Evolutionary conservation across 2,329 filamentous ascomycete genomes (phyloP), one percentile per base, ranked within the genome.

Genomic region (Verticillium albo-atrum): DNA sequence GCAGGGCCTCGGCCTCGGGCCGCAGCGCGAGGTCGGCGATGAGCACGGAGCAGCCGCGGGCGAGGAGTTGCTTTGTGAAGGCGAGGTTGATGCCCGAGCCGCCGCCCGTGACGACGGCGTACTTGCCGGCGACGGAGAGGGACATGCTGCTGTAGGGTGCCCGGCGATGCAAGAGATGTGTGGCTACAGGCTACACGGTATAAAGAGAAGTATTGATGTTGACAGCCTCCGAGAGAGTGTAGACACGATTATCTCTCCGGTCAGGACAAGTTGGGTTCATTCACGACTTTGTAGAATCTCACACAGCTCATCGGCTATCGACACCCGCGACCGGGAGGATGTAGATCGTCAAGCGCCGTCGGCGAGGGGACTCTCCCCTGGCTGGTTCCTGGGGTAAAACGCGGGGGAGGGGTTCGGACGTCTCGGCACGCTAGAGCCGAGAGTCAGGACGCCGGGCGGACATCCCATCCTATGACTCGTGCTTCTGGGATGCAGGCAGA

Each of bases 31-130:
- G 64, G 61, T 77, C 74, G 50, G 67, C 75, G 37, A 77, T 68
- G 26, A 76, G 59, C 50, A 76, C 73, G 10, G 74, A 75, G 62
- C 70, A 76, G 58, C 71, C 72, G 20, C 68, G 67, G 3, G 61
- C 59, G 34, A 76, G 68, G 3, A 77, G 68, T 3, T 72, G 61
- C 23, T 66, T 63, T 53, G 70, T 67, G 60, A 77, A 74, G 34
- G 65, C 69, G 9, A 75, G 69, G 63, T 70, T 73, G 58, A 77
- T 77, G 30, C 75, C 67, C 54, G 67, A 69, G 6, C 69, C 70
- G 4, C 65, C 61, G 6, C 61, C 61, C 2, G 57, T 62, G 52
- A 63, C 54, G 28, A 63, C 51, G 25, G 60, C 72, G 50, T 68
- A 61, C 30, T 72, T 70, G 27, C 68, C 69, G 6, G 62, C 59